These are phyloP conservation scores for Trapa incisa DNA, from an alignment of 345 rosid species.

Conservation along the genomic window DNA sequence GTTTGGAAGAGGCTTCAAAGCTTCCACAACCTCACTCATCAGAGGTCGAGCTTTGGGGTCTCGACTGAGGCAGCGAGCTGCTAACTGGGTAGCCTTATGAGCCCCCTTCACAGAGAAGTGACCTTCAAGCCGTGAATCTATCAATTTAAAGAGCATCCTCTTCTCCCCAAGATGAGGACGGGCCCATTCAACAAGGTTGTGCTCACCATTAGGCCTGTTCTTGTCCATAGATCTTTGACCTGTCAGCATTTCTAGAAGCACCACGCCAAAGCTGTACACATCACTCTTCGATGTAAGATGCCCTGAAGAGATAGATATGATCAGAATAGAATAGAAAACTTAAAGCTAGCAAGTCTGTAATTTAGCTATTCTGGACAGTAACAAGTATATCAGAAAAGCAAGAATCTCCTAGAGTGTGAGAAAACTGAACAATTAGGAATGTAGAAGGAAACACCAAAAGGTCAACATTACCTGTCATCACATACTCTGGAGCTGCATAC, in stretches of 20 bases:
- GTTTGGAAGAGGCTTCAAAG: constrained; percentile 29
- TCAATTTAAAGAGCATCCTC: constrained; percentile 25
- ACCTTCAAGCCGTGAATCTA: constrained; percentile 39
- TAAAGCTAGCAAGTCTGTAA: not conserved
- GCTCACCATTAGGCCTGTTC: constrained; percentile 34
- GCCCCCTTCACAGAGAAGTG: constrained; percentile 40
- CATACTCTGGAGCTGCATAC: constrained; percentile 97
- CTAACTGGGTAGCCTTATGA: constrained; percentile 37
- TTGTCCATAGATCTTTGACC: constrained; percentile 45
- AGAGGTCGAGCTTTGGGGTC: constrained; percentile 40
- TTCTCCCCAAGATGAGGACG: constrained; percentile 33
- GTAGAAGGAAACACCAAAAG: not conserved
- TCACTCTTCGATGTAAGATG: constrained; percentile 43
- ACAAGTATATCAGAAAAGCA: not conserved
- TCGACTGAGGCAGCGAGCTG: constrained; percentile 37
- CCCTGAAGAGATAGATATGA: constrained; percentile 15
- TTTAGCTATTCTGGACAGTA: not conserved
- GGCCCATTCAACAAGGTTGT: constrained; percentile 46
- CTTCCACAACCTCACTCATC: constrained; percentile 39
- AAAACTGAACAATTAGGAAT: not conserved
- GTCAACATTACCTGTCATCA: constrained; percentile 73
- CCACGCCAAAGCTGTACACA: constrained; percentile 43
- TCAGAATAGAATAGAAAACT: not conserved
- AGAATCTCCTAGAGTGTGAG: not conserved
- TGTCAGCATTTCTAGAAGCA: constrained; percentile 34